Base-by-base conservation (phyloP, 2,329 filamentous ascomycete genomes). In the Aureobasidium lini region DNA sequence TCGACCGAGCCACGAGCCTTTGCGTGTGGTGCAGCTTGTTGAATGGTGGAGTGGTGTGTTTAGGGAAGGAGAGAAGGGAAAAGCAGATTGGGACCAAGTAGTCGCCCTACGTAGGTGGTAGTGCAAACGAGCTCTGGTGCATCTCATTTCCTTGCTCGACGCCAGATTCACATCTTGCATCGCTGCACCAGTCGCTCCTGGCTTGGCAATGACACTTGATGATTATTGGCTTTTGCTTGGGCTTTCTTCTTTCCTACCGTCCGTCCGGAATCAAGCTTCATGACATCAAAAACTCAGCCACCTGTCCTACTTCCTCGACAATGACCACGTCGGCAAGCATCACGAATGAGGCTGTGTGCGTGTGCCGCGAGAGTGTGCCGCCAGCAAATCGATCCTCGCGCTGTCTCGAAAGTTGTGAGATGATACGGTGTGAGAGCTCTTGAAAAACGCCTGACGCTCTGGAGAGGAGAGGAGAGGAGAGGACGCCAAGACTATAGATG, bases 111-210 rank as follows among this genome's bases (percentile, higher is more conserved):
- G 52, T 56, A 23, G 52, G 31, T 37, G 52, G 52, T 54, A 43
- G 50, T 46, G 52, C 52, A 57, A 48, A 57, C 54, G 36, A 57
- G 43, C 34, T 39, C 31, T 36, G 34, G 47, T 57, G 42, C 43
- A 57, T 48, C 43, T 57, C 54, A 57, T 57, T 57, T 57, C 54
- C 54, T 40, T 47, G 32, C 23, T 48, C 32, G 48, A 40, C 48
- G 48, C 34, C 48, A 37, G 18, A 49, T 13, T 52, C 36, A 29
- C 36, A 46, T 28, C 11, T 32, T 44, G 31, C 54, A 57, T 57
- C 29, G 31, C 53, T 5, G 29, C 53, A 13, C 32, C 42, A 47
- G 37, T 42, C 16, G 15, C 32, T 40, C 54, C 34, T 47, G 42
- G 8, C 54, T 57, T 57, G 54, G 54, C 54, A 48, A 56, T 34